A percentile compares a stretch with the other conserved stretches of the same genome.
Evolutionary conservation across 2,329 filamentous ascomycete genomes (phyloP).

Genomic region (Hyphodiscus sp.): DNA sequence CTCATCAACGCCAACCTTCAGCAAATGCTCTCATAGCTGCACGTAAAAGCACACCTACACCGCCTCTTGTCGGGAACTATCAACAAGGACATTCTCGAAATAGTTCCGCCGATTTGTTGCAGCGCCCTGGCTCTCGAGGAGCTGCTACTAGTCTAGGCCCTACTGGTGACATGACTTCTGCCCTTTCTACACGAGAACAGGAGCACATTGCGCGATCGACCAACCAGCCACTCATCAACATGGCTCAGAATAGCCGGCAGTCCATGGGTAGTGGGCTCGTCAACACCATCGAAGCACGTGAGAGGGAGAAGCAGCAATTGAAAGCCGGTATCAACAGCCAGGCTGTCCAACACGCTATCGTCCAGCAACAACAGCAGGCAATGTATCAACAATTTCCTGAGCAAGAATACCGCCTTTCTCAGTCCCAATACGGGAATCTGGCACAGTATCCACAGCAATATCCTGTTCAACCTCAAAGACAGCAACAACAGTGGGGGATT

Average conservation of each 20-base stretch:
- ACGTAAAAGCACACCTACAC: constrained; percentile 37
- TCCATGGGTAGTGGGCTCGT: constrained; percentile 59
- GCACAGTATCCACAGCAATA: constrained; percentile 22
- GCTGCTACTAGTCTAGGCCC: constrained; percentile 36
- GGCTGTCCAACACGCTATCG: constrained; percentile 67
- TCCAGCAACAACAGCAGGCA: constrained; percentile 54
- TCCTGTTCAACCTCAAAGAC: constrained; percentile 25
- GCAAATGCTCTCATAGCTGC: constrained; percentile 36
- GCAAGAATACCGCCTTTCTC: constrained; percentile 16
- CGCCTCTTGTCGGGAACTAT: constrained; percentile 33
- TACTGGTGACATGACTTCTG: constrained; percentile 43
- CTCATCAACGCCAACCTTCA: constrained; percentile 53
- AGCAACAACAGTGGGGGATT: constrained; percentile 26
- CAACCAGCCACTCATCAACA: constrained; percentile 64
- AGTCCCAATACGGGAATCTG: constrained; percentile 21
- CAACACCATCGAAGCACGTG: constrained; percentile 71
- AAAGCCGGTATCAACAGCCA: constrained; percentile 63
- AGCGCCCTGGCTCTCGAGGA: constrained; percentile 53
- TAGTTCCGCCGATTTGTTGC: constrained; percentile 41
- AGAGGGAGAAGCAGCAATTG: constrained; percentile 69
- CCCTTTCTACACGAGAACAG: constrained; percentile 80
- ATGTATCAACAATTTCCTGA: constrained; percentile 23
- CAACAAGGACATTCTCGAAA: constrained; percentile 36
- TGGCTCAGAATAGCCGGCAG: constrained; percentile 39
- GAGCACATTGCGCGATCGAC: constrained; percentile 82